Base-by-base conservation (phyloP, 2,329 filamentous ascomycete genomes). In the Epichloe sylvatica region DNA sequence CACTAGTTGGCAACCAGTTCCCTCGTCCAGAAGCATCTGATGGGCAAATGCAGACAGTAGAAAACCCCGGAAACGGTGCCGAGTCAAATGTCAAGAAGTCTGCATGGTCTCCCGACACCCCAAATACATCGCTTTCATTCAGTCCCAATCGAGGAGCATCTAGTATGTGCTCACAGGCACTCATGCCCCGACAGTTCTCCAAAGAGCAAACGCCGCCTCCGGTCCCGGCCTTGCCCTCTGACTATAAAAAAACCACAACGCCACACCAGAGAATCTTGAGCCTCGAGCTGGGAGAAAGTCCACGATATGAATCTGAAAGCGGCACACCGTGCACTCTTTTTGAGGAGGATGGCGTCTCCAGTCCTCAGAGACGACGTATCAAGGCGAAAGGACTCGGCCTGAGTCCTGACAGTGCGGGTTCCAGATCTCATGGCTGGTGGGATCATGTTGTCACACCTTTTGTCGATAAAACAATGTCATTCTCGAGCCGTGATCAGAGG, bases 361-460 rank as follows among this genome's bases (percentile, higher is more conserved):
- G 64, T 59, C 45, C 67, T 59, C 51, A 68, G 33, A 66, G 67
- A 51, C 67, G 67, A 51, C 68, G 68, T 5, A 55, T 62, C 38
- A 70, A 65, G 49, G 59, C 64, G 13, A 70, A 67, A 47, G 64
- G 61, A 7, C 58, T 63, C 8, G 60, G 62, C 44, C 45, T 68
- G 55, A 65, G 68, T 40, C 63, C 72, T 42, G 64, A 72, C 45
- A 77, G 75, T 39, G 77, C 76, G 30, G 74, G 70, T 40, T 74
- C 77, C 11, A 74, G 73, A 49, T 83, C 81, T 25, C 73, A 74
- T 52, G 84, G 84, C 19, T 89, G 84, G 84, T 89, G 84, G 84
- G 85, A 86, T 57, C 74, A 85, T 55, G 78, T 89, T 49, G 81
- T 77, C 7, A 85, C 84, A 1, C 84, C 84, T 0, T 88, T 88